phyloP scores from a whole-genome alignment of 176 grass and related monocot genomes.

The Dendrocalamus sinicus region DNA sequence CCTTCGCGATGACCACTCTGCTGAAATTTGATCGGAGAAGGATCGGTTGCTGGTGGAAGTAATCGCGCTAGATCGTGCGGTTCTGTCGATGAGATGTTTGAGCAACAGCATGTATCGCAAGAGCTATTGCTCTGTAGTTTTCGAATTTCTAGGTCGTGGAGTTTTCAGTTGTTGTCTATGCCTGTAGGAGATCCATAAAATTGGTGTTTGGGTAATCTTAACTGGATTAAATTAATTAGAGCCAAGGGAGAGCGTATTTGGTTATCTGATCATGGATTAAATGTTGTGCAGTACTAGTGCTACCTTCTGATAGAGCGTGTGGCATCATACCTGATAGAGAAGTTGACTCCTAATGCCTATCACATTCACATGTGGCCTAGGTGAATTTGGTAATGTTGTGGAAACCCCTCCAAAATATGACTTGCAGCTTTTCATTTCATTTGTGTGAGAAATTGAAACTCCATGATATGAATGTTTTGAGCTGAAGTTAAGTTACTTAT shows the following conservation, averaged over 20 bases:
- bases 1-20: not conserved
- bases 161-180: not conserved
- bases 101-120: not conserved
- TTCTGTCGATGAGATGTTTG: too few relatives aligned
- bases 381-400: not conserved
- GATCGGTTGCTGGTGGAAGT: not conserved
- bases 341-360: not conserved
- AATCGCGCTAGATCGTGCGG: not conserved
- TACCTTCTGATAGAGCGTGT: not conserved
- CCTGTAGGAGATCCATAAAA: not conserved
- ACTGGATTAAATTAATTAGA: not conserved
- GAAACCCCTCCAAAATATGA: not conserved
- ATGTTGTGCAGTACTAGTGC: not conserved
- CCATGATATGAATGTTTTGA: not conserved
- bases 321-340: not conserved
- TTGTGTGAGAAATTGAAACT: not conserved
- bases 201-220: not conserved
- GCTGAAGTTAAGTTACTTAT: not conserved
- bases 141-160: not conserved
- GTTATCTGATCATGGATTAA: not conserved
- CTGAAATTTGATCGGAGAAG: not conserved
- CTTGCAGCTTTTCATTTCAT: not conserved
- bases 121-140: not conserved
- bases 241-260: not conserved
- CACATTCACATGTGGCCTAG: not conserved